Conservation (phyloP, 805 yeast genomes). For the Candida michaelii region DNA sequence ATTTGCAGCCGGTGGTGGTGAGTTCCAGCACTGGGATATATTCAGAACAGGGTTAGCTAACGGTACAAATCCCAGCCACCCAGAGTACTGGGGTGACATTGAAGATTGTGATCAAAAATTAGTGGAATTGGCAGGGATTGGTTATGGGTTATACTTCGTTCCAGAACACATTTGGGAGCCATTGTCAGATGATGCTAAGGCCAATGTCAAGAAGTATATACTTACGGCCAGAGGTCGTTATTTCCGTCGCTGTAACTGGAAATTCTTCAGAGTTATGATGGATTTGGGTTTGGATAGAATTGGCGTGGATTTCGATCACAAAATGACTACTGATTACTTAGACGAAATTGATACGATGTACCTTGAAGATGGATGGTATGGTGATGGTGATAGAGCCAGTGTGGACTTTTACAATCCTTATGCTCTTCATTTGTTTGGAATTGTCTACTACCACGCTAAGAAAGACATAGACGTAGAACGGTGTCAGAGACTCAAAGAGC, state of each 20-base stretch:
- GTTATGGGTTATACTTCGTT: slow-evolving; percentile 21
- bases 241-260: slow-evolving; percentile 24
- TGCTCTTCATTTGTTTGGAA: slow-evolving; percentile 30
- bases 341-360: slow-evolving; percentile 23
- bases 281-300: slow-evolving; percentile 25
- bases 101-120: slow-evolving; percentile 18
- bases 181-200: slow-evolving; percentile 17
- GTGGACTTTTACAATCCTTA: slow-evolving; percentile 30
- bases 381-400: slow-evolving; percentile 22
- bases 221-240: slow-evolving; percentile 16
- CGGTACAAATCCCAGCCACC: slow-evolving; percentile 26
- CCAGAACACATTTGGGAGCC: slow-evolving; percentile 30
- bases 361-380: slow-evolving; percentile 29
- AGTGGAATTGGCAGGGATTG: slow-evolving; percentile 31
- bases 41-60: slow-evolving; percentile 23
- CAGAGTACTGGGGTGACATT: slow-evolving; percentile 26
- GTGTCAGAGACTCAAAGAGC: slow-evolving; percentile 13
- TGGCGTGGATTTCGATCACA: slow-evolving; percentile 18
- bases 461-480: slow-evolving; percentile 17
- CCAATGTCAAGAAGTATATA: slow-evolving; percentile 18
- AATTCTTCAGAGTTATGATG: slow-evolving; percentile 26
- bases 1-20: slow-evolving; percentile 18
- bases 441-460: slow-evolving; percentile 18
- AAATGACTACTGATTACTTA: slow-evolving; percentile 17
- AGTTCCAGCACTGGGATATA: slow-evolving; percentile 22